Base-by-base conservation (phyloP, 495 filamentous ascomycete species). In the Cercophora samala region DNA sequence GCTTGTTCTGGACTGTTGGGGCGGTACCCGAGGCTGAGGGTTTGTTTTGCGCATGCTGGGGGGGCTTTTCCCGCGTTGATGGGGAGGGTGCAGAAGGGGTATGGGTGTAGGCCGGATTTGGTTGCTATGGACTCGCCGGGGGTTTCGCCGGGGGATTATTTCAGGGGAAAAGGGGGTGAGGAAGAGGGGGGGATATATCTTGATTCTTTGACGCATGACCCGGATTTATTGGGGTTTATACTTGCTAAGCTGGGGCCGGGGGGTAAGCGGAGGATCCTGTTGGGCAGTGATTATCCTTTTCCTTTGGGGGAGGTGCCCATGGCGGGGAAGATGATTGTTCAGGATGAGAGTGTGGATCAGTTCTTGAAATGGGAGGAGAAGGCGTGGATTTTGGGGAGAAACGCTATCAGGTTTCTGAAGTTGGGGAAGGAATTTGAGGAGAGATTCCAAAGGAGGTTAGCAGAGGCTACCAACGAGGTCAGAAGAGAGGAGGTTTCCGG, bases 241-340 rank as follows among this genome's bases (percentile, higher is more conserved):
- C 5, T 73, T 2, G 60, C 63, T 24, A 75, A 75, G 56, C 56
- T 75, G 60, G 73, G 73, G 1, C 68, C 63, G 32, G 67, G 65
- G 3, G 73, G 73, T 3, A 56, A 64, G 5, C 42, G 60, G 4
- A 64, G 70, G 18, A 65, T 75, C 4, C 55, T 75, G 9, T 25
- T 75, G 60, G 73, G 73, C 2, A 75, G 73, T 58, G 73, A 75
- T 21, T 75, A 75, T 8, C 73, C 71, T 1, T 75, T 75, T 67
- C 73, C 73, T 17, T 42, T 75, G 19, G 73, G 73, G 5, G 71
- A 75, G 62, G 71, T 75, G 5, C 73, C 73, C 0, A 56, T 71
- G 17, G 70, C 73, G 11, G 70, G 70, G 5, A 68, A 69, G 64
- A 73, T 73, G 68, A 42, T 75, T 5, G 42, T 70, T 5, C 67